Evolutionary conservation across 768 basidiomycete genomes (phyloP), one percentile per base, ranked within the genome.

Genomic region (Pulveroboletus sp.): DNA sequence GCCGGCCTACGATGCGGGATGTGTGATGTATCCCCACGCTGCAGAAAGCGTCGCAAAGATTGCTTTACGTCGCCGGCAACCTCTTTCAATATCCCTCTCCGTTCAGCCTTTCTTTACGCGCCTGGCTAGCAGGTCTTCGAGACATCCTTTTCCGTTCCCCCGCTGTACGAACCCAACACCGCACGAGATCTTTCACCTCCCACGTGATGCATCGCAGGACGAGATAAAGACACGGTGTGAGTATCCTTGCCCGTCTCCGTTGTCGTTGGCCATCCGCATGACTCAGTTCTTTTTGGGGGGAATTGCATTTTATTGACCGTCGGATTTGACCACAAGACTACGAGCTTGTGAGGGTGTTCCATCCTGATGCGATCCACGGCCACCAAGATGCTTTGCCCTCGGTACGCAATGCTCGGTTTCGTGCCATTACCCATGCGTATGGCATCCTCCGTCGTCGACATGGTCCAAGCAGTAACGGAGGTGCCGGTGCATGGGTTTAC

Each of bases 191-290:
- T 89, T 61, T 21, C 86, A 86, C 59, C 74, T 89, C 4, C 69
- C 78, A 3, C 21, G 56, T 1, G 69, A 72, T 18, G 83, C 83
- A 17, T 75, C 80, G 0, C 81, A 80, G 58, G 60, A 68, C 31
- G 76, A 85, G 24, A 81, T 89, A 54, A 89, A 88, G 67, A 53
- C 75, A 24, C 74, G 86, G 64, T 88, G 86, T 87, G 59, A 61
- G 82, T 42, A 12, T 27, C 18, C 27, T 21, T 21, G 21, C 21
- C 3, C 21, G 21, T 21, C 3, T 21, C 21, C 21, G 3, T 21
- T 3, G 9, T 35, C 24, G 9, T 28, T 46, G 41, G 40, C 17
- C 8, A 27, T 33, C 6, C 3, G 21, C 21, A 21, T 21, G 21
- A 21, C 21, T 21, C 21, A 21, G 3, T 21, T 21, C 8, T 14